Evolutionary conservation across 805 yeast species (phyloP), one percentile per base, ranked within the genome.

Genomic region (Candida argentea): DNA sequence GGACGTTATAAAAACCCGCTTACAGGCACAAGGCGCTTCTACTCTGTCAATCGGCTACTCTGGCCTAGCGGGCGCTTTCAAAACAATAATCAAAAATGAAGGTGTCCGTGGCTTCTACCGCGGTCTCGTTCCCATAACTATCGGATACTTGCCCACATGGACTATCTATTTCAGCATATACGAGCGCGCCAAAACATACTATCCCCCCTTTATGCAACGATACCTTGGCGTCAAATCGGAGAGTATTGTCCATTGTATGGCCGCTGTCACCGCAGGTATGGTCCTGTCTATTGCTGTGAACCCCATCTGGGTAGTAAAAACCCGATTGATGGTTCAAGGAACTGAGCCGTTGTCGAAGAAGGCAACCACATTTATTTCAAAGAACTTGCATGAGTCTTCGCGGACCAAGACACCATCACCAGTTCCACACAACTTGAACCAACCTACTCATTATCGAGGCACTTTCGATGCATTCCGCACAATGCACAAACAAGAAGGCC

Each of bases 141-240:
- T 89, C 28, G 98, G 98, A 0, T 91, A 91, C 53, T 75, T 91
- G 43, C 98, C 98, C 10, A 85, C 96, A 0, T 91, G 98, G 98
- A 86, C 86, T 66, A 82, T 91, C 26, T 91, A 91, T 50, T 91
- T 91, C 55, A 70, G 89, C 5, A 81, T 86, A 18, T 91, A 91
- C 52, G 97, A 89, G 47, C 59, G 68, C 31, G 76, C 86, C 16
- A 87, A 86, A 48, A 44, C 52, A 25, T 46, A 65, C 27, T 72
- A 70, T 42, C 76, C 79, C 2, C 34, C 32, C 2, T 35, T 65
- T 15, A 53, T 67, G 24, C 37, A 52, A 10, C 25, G 29, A n/a
- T 29, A 46, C 10, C 44, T 48, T 25, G 45, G 46, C 20, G 29
- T 54, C 12, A 36, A 47, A 9, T 29, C 38, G 12, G 54, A 48